Evolutionary conservation across 2,329 filamentous ascomycete species (phyloP), one percentile per base, ranked within the genome.

Genomic region (Aureobasidium sp.): DNA sequence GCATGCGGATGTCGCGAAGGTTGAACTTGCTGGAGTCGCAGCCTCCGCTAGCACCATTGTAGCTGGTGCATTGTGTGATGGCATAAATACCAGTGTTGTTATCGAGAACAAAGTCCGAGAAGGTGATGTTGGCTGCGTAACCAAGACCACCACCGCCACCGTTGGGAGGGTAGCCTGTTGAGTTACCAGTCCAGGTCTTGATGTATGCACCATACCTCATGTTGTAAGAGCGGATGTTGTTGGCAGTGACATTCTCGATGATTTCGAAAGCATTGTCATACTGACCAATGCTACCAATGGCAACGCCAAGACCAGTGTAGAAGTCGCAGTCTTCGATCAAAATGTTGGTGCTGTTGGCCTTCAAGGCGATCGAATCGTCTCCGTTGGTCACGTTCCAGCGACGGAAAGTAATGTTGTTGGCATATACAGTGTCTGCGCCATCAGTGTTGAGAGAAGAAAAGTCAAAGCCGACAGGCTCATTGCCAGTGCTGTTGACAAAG

Each of bases 111-210:
- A 61, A 62, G 55, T 74, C 64, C 16, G 61, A 65, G 56, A 70
- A 65, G 5, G 58, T 60, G 40, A 74, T 63, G 40, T 71, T 68
- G 24, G 64, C 60, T 2, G 66, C 67, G 44, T 65, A 70, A 7
- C 79, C 79, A 0, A 75, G 60, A 3, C 79, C 79, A 12, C 76
- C 79, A 7, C 79, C 79, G 2, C 78, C 79, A 10, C 79, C 79
- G 58, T 83, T 82, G 1, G 78, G 79, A 27, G 57, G 69, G n/a
- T 55, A 55, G 12, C 56, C 56, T n/a, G 49, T 52, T 8, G 49
- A 49, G 7, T 74, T 64, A n/a, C 76, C 77, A 0, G 77, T 78
- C 79, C 79, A 83, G 0, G 78, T 81, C 67, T 83, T 82, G 55
- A 81, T 62, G 58, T 79, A 79, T 12, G 69, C 70, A 1, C 70